Conservation (phyloP, 2,329 filamentous ascomycete species). For the Colletotrichum melonis region DNA sequence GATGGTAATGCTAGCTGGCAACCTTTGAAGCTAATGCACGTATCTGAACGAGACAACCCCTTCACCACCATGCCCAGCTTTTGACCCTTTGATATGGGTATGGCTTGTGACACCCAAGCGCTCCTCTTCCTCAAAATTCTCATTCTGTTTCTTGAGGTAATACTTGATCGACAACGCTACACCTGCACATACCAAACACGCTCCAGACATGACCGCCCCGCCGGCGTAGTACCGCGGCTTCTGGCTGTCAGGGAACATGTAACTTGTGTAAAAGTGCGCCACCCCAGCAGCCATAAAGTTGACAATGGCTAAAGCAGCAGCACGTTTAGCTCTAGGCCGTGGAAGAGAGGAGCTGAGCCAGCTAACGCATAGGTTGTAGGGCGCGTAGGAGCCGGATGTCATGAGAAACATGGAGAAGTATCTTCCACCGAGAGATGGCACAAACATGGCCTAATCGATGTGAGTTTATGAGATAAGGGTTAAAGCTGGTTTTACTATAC, state of each 20-base stretch:
- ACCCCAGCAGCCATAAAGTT: slow-evolving; percentile 43
- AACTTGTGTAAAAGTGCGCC: slow-evolving; percentile 44
- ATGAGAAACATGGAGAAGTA: slow-evolving; percentile 41
- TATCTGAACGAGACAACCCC: slow-evolving; percentile 18
- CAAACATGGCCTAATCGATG: slow-evolving; percentile 19
- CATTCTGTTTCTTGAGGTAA: slow-evolving; percentile 40
- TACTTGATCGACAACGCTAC: slow-evolving; percentile 44
- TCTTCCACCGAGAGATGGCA: slow-evolving; percentile 27
- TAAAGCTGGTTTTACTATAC: neutral
- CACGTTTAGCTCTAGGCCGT: slow-evolving; percentile 49
- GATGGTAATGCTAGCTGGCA: neutral
- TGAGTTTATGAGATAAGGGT: neutral
- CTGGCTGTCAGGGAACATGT: slow-evolving; percentile 45
- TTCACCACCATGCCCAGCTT: slow-evolving; percentile 10
- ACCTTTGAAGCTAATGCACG: neutral
- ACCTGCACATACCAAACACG: slow-evolving; percentile 39
- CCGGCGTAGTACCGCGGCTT: slow-evolving; percentile 45
- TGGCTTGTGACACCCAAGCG: slow-evolving; percentile 18
- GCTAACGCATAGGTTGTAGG: slow-evolving; percentile 50
- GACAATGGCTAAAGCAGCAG: slow-evolving; percentile 47
- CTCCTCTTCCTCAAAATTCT: slow-evolving; percentile 40
- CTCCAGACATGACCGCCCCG: slow-evolving; percentile 41
- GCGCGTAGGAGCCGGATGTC: slow-evolving; percentile 45
- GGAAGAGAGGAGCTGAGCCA: slow-evolving; percentile 41
- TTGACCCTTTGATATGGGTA: slow-evolving; percentile 11